Base-by-base conservation (phyloP, 176 grass and related monocot genomes). In the Oryza longistaminata region DNA sequence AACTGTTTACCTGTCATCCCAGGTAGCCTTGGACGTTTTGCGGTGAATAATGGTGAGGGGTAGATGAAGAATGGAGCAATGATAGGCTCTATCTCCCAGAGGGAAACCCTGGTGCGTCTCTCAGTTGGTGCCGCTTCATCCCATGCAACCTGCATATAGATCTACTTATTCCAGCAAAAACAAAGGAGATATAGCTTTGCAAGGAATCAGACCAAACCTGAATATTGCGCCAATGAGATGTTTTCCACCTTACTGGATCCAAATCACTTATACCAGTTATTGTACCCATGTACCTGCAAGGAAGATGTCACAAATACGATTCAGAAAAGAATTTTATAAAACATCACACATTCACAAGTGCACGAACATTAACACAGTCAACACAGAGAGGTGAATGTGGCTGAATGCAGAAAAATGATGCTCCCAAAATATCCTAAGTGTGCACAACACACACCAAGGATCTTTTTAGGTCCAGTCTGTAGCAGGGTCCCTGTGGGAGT, bases 71-170 rank as follows among this genome's bases (percentile, higher is more conserved):
- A 95, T 64, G 94, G 90, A 82, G 88, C 75, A 2, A 87, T 75
- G 39, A 95, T 75, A 74, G 94, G 94, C 66, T 93, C 94, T 55
- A 96, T 83, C 33, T 93, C 94, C 94, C 91, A 96, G 11, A 96
- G 70, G 34, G 94, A 96, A 68, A 96, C 91, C 67, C 94, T 90
- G 73, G 74, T 86, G 24, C 76, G 84, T 65, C 88, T 93, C 82
- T 96, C 91, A 73, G 80, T 79, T 66, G 91, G 77, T 60, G 82
- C 86, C 10, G 94, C 92, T 83, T 96, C 94, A 89, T 93, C 94
- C 94, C 94, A 93, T 76, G 88, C 90, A 58, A 96, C 94, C 94
- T 96, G 72, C 88, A 83, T 70, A 77, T 66, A 76, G 21, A 83
- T 64, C 64, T 70, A 80, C 34, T 69, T 81, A 7, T 49, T 55